phyloP scores from a whole-genome alignment of 78 protist species.

The Tieghemostelium lacteum region DNA sequence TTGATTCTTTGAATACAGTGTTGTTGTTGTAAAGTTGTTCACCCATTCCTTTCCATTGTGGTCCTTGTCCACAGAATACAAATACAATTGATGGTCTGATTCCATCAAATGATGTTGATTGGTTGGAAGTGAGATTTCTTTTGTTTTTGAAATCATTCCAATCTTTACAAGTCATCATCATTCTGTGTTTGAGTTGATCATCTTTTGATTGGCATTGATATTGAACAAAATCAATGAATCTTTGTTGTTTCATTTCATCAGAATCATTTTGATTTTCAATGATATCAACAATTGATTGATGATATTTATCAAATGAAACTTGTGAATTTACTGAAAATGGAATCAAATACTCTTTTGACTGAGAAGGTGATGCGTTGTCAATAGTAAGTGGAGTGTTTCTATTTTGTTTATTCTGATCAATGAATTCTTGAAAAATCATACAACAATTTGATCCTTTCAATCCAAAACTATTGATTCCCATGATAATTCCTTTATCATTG shows the following conservation, averaged over 20 bases:
- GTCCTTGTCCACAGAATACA: conserved; percentile 21
- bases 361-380: too few relatives aligned
- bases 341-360: conserved; percentile 2
- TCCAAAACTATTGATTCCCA: conserved; percentile 89
- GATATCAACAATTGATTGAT: neutral
- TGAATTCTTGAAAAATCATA: conserved; percentile 22
- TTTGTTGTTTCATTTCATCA: neutral
- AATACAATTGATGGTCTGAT: neutral
- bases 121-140: neutral
- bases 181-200: neutral
- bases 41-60: neutral
- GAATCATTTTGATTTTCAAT: neutral
- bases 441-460: conserved; percentile 89
- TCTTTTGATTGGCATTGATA: conserved; percentile 1
- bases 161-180: neutral
- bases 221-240: neutral
- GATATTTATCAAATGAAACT: conserved; percentile 3
- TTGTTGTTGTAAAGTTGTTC: neutral
- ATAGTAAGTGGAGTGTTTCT: too few relatives aligned
- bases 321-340: conserved; percentile 10
- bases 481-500: neutral
- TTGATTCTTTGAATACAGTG: neutral
- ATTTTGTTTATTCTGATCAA: neutral
- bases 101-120: neutral
- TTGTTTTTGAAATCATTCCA: conserved; percentile 28